Base-by-base conservation (phyloP, 345 rosid species). In the Populus pruinosa region DNA sequence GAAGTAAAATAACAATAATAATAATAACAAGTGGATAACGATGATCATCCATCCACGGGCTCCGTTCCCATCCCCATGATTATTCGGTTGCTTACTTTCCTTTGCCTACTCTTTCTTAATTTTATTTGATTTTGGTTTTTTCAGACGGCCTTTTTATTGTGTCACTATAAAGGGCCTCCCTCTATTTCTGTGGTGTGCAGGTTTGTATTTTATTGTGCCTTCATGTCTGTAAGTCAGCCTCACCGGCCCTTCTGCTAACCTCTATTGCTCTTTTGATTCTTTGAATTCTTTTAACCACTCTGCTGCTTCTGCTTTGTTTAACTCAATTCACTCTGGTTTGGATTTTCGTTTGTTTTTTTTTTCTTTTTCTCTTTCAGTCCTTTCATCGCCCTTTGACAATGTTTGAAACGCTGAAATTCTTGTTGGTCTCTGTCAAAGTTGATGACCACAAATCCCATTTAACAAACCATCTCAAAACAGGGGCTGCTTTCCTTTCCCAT, bases 21-120 rank as follows among this genome's bases (percentile, higher is more conserved):
- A 59, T 27, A 20, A 69, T 80, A 67, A 69, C 12, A 41, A 76
- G 18, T 39, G 72, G 87, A 84, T 84, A 76, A 81, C 72, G 84
- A 74, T 73, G 82, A 74, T 78, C 69, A 61, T 78, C 70, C 44
- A 10, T 77, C 36, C 36, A 4, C 0, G 36, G 66, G 62, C 82
- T 84, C 81, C 85, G 69, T 74, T 79, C 65, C 69, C 56, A 61
- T 2, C 69, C 43, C 56, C 85, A 55, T 76, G 80, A 71, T 82
- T n/a, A 71, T 76, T 83, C 85, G 83, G 87, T 83, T 69, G 81
- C 71, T 50, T 63, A 63, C 61, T 12, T 78, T 78, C 59, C 84
- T 83, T 80, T 11, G 77, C 64, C 27, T 72, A 66, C 75, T 31
- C 8, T 16, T 66, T 59, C 49, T 72, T 76, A 14, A 5, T 55